Evolutionary conservation across 106 monocot species (phyloP), one percentile per base, ranked within the genome.

Genomic region (Dendrobium nobile): DNA sequence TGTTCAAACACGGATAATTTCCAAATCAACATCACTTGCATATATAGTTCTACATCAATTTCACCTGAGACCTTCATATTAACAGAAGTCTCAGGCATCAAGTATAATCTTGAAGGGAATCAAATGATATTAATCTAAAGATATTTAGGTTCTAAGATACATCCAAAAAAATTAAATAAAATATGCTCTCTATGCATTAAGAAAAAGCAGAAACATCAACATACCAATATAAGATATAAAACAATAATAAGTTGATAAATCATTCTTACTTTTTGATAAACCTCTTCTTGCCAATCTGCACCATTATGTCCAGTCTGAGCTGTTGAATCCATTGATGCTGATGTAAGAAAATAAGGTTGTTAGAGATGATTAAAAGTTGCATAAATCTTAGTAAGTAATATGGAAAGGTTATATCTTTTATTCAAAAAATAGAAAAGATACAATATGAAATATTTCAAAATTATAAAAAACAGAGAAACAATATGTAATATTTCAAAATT

Each of bases 291-390:
- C 85, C 81, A 91, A 84, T 94, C 94, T 40, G 9, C 78, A 42
- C 92, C 85, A 54, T 75, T 40, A 51, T 91, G 77, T 47, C 86
- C 89, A n/a, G 89, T 87, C 64, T 89, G 92, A 82, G 87, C 83
- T 79, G 92, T 91, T 28, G 94, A 92, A 73, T 94, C 92, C 79
- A 91, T 78, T 82, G 92, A 92, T 77, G 92, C 94, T 94, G 89
- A 45, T 81, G 16, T 73, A 79, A 82, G 9, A 75, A 54, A n/a
- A 68, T 75, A 74, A 43, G n/a, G 10, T 74, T 43, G 9, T 74
- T 42, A 74, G 43, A 74, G 74, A 74, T 13, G 15, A 44, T 74
- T 3, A 43, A 19, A 74, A 74, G 13, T 70, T 33, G 15, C 28
- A 70, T 33, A 15, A n/a, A 70, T n/a, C 11, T 13, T 5, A 70